These are phyloP conservation scores for Neurospora crassa DNA, from an alignment of 2,329 filamentous ascomycete species.

Conservation along the genomic window DNA sequence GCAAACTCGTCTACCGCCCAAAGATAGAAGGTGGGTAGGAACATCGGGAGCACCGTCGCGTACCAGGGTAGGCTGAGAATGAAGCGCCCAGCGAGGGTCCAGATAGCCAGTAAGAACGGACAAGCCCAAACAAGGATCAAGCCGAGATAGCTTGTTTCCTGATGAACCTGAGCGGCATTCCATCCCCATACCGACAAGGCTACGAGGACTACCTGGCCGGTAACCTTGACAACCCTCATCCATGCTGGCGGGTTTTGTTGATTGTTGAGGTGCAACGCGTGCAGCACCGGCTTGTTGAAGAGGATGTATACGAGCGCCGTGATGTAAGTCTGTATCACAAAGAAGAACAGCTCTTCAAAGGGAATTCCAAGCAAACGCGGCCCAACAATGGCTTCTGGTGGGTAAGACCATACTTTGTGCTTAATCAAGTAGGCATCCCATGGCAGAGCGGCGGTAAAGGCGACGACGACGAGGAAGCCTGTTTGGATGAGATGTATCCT, in stretches of 20 bases:
- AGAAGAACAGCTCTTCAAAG: constrained; percentile 67
- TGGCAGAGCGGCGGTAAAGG: constrained; percentile 58
- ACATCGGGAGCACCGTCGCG: constrained; percentile 50
- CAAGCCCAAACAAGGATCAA: constrained; percentile 61
- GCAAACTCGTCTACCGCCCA: constrained; percentile 65
- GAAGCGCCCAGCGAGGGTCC: constrained; percentile 54
- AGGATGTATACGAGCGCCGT: constrained; percentile 60
- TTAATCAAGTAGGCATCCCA: constrained; percentile 71
- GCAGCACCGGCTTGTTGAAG: constrained; percentile 53
- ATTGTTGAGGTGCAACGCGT: constrained; percentile 31
- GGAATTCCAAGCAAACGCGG: constrained; percentile 56
- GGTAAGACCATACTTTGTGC: constrained; percentile 62
- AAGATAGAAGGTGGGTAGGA: constrained; percentile 56
- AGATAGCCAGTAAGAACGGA: constrained; percentile 56
- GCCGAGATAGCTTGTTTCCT: constrained; percentile 49
- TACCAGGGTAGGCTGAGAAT: constrained; percentile 48
- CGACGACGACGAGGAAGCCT: constrained; percentile 49
- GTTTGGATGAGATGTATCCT: constrained; percentile 54
- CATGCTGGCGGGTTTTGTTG: constrained; percentile 19
- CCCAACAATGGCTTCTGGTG: constrained; percentile 53
- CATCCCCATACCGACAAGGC: constrained; percentile 31
- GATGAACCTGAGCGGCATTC: background rate
- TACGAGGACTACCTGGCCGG: constrained; percentile 41
- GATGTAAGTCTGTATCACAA: constrained; percentile 66
- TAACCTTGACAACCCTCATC: constrained; percentile 23